Evolutionary conservation across 192 early-diverging fungal species (phyloP).

Genomic region (Coemansia sp.): DNA sequence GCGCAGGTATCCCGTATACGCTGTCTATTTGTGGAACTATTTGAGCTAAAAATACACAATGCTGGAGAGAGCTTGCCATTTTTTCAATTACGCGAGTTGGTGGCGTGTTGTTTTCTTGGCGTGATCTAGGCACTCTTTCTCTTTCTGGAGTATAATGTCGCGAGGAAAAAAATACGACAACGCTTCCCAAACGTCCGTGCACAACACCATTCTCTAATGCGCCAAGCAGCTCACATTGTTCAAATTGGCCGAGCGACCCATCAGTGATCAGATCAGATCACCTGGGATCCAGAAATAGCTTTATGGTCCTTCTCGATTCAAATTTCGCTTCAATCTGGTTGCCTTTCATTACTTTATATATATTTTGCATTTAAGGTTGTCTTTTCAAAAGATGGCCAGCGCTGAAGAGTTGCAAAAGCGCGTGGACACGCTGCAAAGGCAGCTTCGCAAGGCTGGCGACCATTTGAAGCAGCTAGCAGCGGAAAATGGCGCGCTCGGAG

Average conservation of each 20-base stretch:
- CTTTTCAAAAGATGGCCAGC: conserved; percentile 17
- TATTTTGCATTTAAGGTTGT: not conserved
- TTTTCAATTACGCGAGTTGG: not conserved
- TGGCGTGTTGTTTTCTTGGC: not conserved
- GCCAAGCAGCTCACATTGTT: not conserved
- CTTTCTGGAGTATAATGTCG: not conserved
- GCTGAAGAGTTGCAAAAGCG: conserved; percentile 48
- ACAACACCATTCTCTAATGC: not conserved
- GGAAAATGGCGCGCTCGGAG: conserved; percentile 54
- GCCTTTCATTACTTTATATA: not conserved
- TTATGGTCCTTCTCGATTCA: not conserved
- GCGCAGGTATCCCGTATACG: not conserved
- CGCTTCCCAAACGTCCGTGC: not conserved
- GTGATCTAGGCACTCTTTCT: not conserved
- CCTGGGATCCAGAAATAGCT: not conserved
- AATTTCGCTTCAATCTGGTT: not conserved
- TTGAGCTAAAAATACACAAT: not conserved
- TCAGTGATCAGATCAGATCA: not conserved
- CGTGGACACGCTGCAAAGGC: conserved; percentile 44
- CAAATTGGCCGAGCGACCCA: not conserved
- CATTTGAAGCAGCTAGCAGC: conserved; percentile 53
- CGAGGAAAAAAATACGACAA: not conserved
- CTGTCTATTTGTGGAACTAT: not conserved
- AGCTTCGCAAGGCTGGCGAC: conserved; percentile 54
- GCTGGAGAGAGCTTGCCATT: not conserved